Evolutionary conservation across 169 alveolate species (phyloP), one percentile per base, ranked within the genome.

Genomic region (Plasmodium ovale): DNA sequence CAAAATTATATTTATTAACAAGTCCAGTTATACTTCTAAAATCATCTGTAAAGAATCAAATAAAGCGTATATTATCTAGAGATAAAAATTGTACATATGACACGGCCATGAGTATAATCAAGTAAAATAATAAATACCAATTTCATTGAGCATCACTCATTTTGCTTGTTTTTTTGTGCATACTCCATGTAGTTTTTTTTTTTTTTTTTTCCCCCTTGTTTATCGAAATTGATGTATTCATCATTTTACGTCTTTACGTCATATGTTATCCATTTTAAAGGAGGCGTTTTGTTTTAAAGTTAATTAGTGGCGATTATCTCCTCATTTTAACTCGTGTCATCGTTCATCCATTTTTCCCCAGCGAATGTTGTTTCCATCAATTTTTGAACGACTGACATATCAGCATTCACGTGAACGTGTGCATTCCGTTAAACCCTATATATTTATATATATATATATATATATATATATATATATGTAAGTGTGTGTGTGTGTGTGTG

Each of bases 11-110:
- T 47, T 62, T 92, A 42, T 67, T 94, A 71, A 91, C 93, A 44
- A 87, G 95, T 35, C 96, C 96, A 7, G 87, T 92, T 21, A 79
- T 94, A 25, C 93, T 94, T 29, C 64, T 92, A 19, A 70, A 82
- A 3, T 93, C 96, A 65, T 73, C 95, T 25, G 92, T 59, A 31
- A 92, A 92, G 35, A 87, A 87, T 53, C 92, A 94, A 42, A 84
- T 94, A 35, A 82, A 72, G 31, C 92, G 96, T 79, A 85, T 91
- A 47, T 68, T 72, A 73, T 35, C 88, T 19, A 87, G 96, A 42
- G 94, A 94, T 56, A 62, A 88, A 47, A 69, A 87, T 47, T 82
- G 92, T 12, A 82, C 96, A 25, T 82, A 87, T 35, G 92, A 87
- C 29, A 92, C 93, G 42, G 87, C 92, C 77, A 85, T 71, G 90